Evolutionary conservation across 768 basidiomycete genomes (phyloP).

Genomic region (Phaffia tasmanica): DNA sequence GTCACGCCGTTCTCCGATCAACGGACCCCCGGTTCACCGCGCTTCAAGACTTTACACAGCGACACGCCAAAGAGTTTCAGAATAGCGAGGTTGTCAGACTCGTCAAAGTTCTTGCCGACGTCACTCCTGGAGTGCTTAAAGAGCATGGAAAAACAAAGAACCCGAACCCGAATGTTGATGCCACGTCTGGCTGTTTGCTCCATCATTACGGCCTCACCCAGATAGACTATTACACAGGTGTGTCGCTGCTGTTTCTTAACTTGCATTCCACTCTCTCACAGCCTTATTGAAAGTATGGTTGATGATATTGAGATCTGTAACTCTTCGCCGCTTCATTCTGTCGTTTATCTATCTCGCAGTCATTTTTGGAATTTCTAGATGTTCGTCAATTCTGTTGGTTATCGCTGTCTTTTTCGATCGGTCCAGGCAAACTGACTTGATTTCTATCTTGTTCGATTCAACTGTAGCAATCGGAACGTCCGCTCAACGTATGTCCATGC

Average conservation of each 20-base stretch:
- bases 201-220: slow-evolving; percentile 12
- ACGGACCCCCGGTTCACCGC: slow-evolving; percentile 53
- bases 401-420: no score
- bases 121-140: slow-evolving; percentile 82
- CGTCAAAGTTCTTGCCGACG: slow-evolving; percentile 31
- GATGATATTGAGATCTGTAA: slow-evolving; percentile 44
- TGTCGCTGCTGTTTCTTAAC: not conserved
- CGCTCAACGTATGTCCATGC: slow-evolving; percentile 57
- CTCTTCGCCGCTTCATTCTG: slow-evolving; percentile 33
- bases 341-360: slow-evolving; percentile 63
- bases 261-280: slow-evolving; percentile 49
- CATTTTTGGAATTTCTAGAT: slow-evolving; percentile 90
- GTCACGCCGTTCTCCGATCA: slow-evolving; percentile 86
- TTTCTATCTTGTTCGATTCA: not conserved
- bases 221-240: slow-evolving; percentile 10
- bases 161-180: slow-evolving; percentile 72
- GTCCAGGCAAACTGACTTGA: not conserved
- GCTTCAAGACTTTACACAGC: slow-evolving; percentile 2
- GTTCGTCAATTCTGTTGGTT: slow-evolving; percentile 21
- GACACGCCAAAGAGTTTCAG: not conserved
- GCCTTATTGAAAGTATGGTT: slow-evolving; percentile 33
- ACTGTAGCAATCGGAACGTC: slow-evolving; percentile 48
- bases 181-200: slow-evolving; percentile 49
- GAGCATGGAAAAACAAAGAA: slow-evolving; percentile 70
- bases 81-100: slow-evolving; percentile 7